Evolutionary conservation across 108 stramenopile species (phyloP), one percentile per base, ranked within the genome.

Genomic region (Cyclotella atomus): DNA sequence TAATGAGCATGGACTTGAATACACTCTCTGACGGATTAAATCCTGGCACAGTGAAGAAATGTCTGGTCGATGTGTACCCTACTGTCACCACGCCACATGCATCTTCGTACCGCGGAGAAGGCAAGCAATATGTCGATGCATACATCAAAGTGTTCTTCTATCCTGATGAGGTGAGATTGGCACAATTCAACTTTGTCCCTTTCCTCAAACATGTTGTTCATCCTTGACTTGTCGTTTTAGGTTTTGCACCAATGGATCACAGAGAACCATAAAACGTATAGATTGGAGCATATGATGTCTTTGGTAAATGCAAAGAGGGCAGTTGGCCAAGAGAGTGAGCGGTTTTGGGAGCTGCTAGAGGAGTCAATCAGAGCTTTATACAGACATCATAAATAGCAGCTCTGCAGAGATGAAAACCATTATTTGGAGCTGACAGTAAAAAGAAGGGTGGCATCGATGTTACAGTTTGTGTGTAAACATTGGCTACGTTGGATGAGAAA

Each of bases 1-100:
- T 93, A 14, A 97, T 98, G 97, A 95, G 91, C 63, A 96, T 98
- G 93, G 97, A 98, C 70, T 60, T 98, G 67, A 91, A 91, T n/a
- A 82, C 92, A 38, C 82, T 92, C 24, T 69, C 85, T 20, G 45
- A 81, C 45, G 91, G 84, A 45, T 73, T 89, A 9, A 63, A 27
- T 12, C 68, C 85, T 12, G 53, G 69, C n/a, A 61, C 83, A 25
- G 65, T 92, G 9, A 59, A 66, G 67, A 63, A 72, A 41, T 71
- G 78, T 61, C 61, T 91, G 10, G 52, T 64, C 29, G 84, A 73
- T 9, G 67, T 77, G 43, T 71, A 73, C 23, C 75, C 71, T 2
- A 47, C 45, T 24, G 54, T 77, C 21, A 54, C 46, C 0, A 54
- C 77, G 9, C 89, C 89, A 10, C 70, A 67, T 29, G 49, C 56